Evolutionary conservation across 2,329 filamentous ascomycete species (phyloP), one percentile per base, ranked within the genome.

Genomic region (Beauveria sp.): DNA sequence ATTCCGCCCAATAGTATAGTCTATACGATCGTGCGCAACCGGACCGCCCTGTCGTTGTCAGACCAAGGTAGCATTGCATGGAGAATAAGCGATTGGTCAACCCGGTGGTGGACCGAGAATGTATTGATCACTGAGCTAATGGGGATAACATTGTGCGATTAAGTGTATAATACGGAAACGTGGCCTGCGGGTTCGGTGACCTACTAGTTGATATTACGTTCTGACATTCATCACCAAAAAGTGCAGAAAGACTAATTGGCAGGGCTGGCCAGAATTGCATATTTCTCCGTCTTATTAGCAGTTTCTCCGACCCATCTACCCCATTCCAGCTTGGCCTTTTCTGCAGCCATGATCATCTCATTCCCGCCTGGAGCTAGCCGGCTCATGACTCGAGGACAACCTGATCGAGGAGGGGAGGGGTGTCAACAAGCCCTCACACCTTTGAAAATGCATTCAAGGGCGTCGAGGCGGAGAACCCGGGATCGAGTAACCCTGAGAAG

Each of bases 11-110:
- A 43, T 12, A 12, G 37, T 44, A 12, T 10, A 43, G 18, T 9
- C 20, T 9, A 34, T 46, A 26, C 47, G 26, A 54, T 54, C 28
- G 28, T 54, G 41, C 20, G 48, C n/a, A 22, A 28, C 57, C 48
- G 57, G 48, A 54, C 28, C 57, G 50, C 48, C 18, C 7, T 40
- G 10, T 16, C 40, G 3, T 41, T 47, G 57, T 59, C 48, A 59
- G 57, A 53, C 50, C 57, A 59, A 59, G 48, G 57, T 59, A 37
- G 50, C 50, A 59, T 59, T 59, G 57, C 57, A 59, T 53, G 41
- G 57, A 53, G 41, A 10, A 54, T 59, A 47, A 59, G 50, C 57
- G 57, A 59, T 59, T 53, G 48, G 50, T 43, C 56, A 46, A 59
- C 9, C 9, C 48, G 48, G 14, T 3, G 41, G 41, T 47, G 48